Percentiles rank a stretch among this genome's conserved stretches.
Evolutionary conservation across 2,329 filamentous ascomycete species (phyloP).

Genomic region (Cytospora paraplurivora): DNA sequence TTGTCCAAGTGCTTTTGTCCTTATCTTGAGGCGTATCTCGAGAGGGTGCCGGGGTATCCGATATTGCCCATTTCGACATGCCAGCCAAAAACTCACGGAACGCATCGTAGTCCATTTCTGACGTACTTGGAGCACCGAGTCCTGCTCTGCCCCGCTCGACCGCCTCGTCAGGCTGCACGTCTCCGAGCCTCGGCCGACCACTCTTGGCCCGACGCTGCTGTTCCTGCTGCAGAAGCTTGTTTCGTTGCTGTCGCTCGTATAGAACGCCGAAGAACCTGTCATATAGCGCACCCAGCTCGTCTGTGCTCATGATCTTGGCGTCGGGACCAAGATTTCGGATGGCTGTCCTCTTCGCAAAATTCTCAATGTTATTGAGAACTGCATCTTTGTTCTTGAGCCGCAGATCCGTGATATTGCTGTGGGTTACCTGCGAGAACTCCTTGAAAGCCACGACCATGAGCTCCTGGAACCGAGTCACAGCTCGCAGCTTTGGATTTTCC

Average conservation of each 20-base stretch:
- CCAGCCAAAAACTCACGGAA: conserved; percentile 92
- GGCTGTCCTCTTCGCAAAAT: conserved; percentile 93
- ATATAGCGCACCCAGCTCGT: conserved; percentile 87
- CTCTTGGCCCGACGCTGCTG: conserved; percentile 66
- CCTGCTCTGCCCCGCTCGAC: conserved; percentile 86
- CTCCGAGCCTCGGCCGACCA: conserved; percentile 46
- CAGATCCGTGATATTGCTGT: conserved; percentile 86
- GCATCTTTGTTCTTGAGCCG: conserved; percentile 91
- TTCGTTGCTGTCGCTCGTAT: conserved; percentile 87
- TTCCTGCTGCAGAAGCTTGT: conserved; percentile 76
- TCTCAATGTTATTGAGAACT: conserved; percentile 94
- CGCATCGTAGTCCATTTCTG: conserved; percentile 94
- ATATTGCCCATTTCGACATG: conserved; percentile 90
- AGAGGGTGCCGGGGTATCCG: conserved; percentile 71
- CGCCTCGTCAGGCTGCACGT: conserved; percentile 48
- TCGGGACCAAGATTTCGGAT: conserved; percentile 95
- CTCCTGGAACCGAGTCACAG: conserved; percentile 95
- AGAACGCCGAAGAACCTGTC: conserved; percentile 91
- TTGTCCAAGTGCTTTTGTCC: conserved; percentile 61
- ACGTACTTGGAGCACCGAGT: conserved; percentile 78
- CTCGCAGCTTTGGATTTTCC: conserved; percentile 89
- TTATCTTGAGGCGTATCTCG: conserved; percentile 51
- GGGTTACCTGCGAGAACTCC: conserved; percentile 94
- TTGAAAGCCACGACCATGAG: conserved; percentile 99
- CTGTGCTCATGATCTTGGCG: conserved; percentile 83